These are phyloP conservation scores for Cercospora citrullina DNA, from an alignment of 2,329 filamentous ascomycete genomes.

Conservation along the genomic window DNA sequence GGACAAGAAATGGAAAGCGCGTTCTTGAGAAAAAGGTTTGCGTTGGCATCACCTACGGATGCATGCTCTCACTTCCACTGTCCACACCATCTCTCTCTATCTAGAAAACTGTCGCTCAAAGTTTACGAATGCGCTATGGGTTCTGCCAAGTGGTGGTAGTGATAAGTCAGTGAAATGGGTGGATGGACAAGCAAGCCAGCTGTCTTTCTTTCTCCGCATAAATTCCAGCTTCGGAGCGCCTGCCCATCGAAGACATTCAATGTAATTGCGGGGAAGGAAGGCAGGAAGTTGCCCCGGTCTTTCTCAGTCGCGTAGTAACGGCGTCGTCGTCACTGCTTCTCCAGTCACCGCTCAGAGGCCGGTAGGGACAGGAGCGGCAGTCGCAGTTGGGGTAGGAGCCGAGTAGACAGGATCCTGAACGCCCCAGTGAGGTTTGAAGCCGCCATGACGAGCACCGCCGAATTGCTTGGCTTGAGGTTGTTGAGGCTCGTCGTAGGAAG, in stretches of 20 bases:
- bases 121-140: background rate
- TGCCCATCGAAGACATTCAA: constrained; percentile 9
- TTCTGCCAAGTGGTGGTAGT: background rate
- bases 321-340: background rate
- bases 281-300: background rate
- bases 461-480: constrained; percentile 10
- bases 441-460: constrained; percentile 7
- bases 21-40: background rate
- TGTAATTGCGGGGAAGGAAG: constrained; percentile 2
- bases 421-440: constrained; percentile 15
- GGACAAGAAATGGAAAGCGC: background rate
- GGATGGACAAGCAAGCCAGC: background rate
- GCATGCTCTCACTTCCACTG: background rate
- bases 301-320: background rate
- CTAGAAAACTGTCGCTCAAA: background rate
- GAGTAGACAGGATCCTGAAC: background rate
- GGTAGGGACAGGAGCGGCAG: background rate
- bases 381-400: constrained; percentile 5
- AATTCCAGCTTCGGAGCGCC: constrained; percentile 6
- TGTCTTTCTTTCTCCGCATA: background rate
- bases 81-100: background rate
- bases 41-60: background rate
- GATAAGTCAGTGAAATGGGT: background rate
- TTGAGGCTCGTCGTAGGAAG: background rate
- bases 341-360: background rate